Conservation (phyloP, 2,329 filamentous ascomycete genomes). For the Geoglossum cookeanum region DNA sequence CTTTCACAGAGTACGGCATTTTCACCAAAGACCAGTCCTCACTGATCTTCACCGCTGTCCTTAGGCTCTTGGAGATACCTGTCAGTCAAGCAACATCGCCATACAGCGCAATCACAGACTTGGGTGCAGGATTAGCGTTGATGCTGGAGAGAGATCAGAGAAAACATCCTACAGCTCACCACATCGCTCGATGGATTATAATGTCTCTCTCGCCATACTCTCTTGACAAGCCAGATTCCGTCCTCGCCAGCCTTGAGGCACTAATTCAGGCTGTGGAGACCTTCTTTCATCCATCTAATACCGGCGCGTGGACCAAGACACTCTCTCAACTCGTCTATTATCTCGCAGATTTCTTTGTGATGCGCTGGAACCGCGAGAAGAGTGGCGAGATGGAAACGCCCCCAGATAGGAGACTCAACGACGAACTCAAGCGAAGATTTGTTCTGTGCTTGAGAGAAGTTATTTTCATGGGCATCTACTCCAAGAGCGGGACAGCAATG, state of each 20-base stretch:
- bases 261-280: slow-evolving; percentile 91
- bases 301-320: slow-evolving; percentile 77
- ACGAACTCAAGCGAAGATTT: slow-evolving; percentile 70
- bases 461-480: slow-evolving; percentile 95
- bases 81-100: slow-evolving; percentile 91
- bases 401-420: slow-evolving; percentile 56
- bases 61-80: slow-evolving; percentile 83
- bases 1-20: slow-evolving; percentile 73
- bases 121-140: slow-evolving; percentile 61
- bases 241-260: slow-evolving; percentile 71
- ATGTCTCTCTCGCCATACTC: slow-evolving; percentile 81
- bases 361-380: slow-evolving; percentile 90
- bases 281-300: slow-evolving; percentile 96
- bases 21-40: slow-evolving; percentile 86
- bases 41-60: slow-evolving; percentile 76
- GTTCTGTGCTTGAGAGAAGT: slow-evolving; percentile 79
- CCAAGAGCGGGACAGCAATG: slow-evolving; percentile 82
- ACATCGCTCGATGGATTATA: slow-evolving; percentile 81
- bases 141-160: slow-evolving; percentile 85
- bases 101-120: slow-evolving; percentile 64
- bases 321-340: slow-evolving; percentile 83
- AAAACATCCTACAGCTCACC: slow-evolving; percentile 80
- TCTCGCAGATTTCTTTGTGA: slow-evolving; percentile 87
- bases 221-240: slow-evolving; percentile 55
- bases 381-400: slow-evolving; percentile 83